Conservation (phyloP, 176 grass and related monocot species). For the Oropetium thomaeum region DNA sequence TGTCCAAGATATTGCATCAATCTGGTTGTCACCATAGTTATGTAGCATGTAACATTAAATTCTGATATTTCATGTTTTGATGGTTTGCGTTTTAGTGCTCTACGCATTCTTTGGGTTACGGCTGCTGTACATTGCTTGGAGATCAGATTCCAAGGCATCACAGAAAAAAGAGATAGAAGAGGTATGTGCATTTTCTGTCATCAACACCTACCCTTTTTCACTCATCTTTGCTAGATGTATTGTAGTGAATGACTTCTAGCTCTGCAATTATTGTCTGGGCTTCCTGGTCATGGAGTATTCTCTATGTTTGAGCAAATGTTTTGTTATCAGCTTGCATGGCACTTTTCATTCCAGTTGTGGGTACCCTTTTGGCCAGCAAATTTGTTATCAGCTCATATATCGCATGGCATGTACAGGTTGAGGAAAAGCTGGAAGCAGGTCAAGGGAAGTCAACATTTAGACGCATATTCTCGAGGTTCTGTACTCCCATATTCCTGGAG, state of each 20-base stretch:
- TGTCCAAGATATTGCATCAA: neutral
- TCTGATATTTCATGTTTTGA: slow-evolving; percentile 24
- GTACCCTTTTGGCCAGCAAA: no score
- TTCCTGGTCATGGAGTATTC: neutral
- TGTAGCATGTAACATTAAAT: neutral
- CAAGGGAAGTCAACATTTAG: slow-evolving; percentile 87
- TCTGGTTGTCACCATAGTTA: neutral
- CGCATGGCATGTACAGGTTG: slow-evolving; percentile 54
- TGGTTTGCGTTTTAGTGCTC: slow-evolving; percentile 51
- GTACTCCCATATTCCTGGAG: slow-evolving; percentile 96
- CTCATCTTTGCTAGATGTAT: neutral
- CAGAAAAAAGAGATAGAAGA: slow-evolving; percentile 99
- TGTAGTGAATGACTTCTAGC: neutral
- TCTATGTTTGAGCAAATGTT: neutral
- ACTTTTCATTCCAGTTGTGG: neutral
- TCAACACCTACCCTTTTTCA: neutral
- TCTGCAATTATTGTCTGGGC: neutral
- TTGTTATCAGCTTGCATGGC: no score
- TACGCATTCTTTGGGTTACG: slow-evolving; percentile 88
- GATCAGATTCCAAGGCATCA: slow-evolving; percentile 79
- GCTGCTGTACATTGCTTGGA: slow-evolving; percentile 93
- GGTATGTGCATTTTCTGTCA: slow-evolving; percentile 37
- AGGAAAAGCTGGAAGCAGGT: slow-evolving; percentile 86
- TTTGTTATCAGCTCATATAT: neutral
- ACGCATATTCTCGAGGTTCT: slow-evolving; percentile 81